A percentile compares a stretch with the other conserved stretches of the same genome.
phyloP scores from a whole-genome alignment of 2,329 filamentous ascomycete genomes.

The Diaporthe citrichinensis region DNA sequence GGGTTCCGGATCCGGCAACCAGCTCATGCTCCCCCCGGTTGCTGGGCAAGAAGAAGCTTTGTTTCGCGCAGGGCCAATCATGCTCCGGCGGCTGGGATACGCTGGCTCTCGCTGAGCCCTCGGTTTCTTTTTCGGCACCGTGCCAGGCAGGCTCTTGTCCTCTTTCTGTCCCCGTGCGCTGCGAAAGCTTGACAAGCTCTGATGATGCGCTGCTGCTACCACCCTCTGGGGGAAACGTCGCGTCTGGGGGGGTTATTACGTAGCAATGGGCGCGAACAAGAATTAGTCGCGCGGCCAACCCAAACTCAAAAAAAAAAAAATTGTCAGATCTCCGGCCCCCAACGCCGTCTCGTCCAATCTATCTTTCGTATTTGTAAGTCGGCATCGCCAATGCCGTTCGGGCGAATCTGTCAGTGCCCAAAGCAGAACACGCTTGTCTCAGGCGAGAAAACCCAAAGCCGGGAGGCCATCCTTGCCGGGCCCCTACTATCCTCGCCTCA shows the following conservation, averaged over 20 bases:
- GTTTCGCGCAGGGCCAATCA: constrained; percentile 15
- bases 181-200: constrained; percentile 20
- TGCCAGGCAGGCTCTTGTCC: background rate
- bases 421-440: background rate
- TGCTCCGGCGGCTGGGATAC: background rate
- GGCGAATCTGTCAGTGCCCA: constrained; percentile 4
- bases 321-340: constrained; percentile 11
- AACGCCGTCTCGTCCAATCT: background rate
- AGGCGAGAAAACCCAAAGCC: background rate
- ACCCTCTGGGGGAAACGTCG: background rate
- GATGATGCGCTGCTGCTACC: background rate
- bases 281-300: background rate
- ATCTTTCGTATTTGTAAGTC: background rate
- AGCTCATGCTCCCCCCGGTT: background rate
- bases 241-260: background rate
- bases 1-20: constrained; percentile 3
- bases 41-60: constrained; percentile 19
- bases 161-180: background rate
- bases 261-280: background rate
- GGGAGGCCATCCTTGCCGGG: background rate
- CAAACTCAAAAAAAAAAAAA: constrained; percentile 4
- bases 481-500: background rate
- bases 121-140: background rate
- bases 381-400: background rate
- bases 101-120: background rate